These are phyloP conservation scores for Candida tallmaniae DNA, from an alignment of 805 yeast genomes.

Conservation along the genomic window DNA sequence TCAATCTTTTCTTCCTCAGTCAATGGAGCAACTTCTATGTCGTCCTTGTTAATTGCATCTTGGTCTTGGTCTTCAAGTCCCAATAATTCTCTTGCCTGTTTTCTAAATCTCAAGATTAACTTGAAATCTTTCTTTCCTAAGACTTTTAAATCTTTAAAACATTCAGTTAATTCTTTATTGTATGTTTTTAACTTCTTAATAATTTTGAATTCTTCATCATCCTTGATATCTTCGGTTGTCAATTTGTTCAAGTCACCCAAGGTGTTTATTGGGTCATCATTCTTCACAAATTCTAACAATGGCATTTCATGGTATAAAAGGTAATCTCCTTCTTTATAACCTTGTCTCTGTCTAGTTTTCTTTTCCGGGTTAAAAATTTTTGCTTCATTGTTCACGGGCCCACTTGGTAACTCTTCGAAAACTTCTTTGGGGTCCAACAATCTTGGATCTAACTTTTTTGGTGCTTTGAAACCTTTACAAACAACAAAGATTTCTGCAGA, in stretches of 20 bases:
- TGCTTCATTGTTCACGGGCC: conserved; percentile 77
- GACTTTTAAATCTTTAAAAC: conserved; percentile 88
- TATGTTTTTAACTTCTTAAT: conserved; percentile 71
- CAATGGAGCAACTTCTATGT: conserved; percentile 63
- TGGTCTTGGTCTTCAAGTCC: conserved; percentile 61
- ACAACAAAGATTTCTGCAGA: conserved; percentile 99
- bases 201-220: conserved; percentile 67
- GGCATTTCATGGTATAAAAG: conserved; percentile 64
- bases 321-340: conserved; percentile 94
- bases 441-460: conserved; percentile 90
- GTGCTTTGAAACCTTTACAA: conserved; percentile 94
- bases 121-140: conserved; percentile 94
- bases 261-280: conserved; percentile 77
- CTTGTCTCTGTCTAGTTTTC: conserved; percentile 85
- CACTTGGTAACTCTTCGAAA: conserved; percentile 79
- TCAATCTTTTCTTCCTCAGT: conserved; percentile 90
- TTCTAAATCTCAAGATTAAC: conserved; percentile 79
- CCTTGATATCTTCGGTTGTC: conserved; percentile 43
- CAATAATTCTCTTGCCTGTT: conserved; percentile 71
- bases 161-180: conserved; percentile 71
- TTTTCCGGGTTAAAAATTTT: conserved; percentile 93
- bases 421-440: conserved; percentile 88
- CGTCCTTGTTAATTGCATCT: conserved; percentile 36
- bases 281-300: conserved; percentile 73
- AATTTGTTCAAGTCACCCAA: conserved; percentile 72